phyloP scores from a whole-genome alignment of 176 grass and related monocot species.

The Tuctoria greenei region DNA sequence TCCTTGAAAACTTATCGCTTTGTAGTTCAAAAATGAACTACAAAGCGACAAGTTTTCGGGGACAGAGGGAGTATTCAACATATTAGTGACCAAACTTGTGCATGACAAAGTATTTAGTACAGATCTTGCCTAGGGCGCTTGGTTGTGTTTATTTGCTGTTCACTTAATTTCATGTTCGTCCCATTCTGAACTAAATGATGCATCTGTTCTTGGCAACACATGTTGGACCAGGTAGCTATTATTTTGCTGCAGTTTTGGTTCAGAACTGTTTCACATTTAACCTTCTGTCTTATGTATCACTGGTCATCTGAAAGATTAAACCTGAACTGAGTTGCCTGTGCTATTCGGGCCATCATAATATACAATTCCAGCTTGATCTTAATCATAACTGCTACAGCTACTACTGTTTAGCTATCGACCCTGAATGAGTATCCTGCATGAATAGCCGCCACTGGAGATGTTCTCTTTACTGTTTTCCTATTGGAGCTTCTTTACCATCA shows the following conservation, averaged over 20 bases:
- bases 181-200: neutral
- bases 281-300: neutral
- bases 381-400: neutral
- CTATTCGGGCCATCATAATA: neutral
- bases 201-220: conserved; percentile 3
- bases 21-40: too few species aligned
- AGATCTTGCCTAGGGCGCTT: neutral
- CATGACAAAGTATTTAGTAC: neutral
- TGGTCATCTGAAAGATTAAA: conserved; percentile 12
- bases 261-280: neutral
- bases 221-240: neutral
- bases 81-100: neutral
- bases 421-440: conserved; percentile 5
- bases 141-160: neutral
- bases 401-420: neutral
- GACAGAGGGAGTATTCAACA: too few species aligned
- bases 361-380: conserved; percentile 13
- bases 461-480: conserved; percentile 17
- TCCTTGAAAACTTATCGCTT: too few species aligned
- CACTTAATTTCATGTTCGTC: conserved; percentile 2
- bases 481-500: conserved; percentile 12
- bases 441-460: conserved; percentile 7
- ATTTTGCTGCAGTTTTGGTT: conserved; percentile 1
- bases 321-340: neutral
- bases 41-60: too few species aligned